Evolutionary conservation across 495 filamentous ascomycete species (phyloP).

Genomic region (Hypoxylon rickii): DNA sequence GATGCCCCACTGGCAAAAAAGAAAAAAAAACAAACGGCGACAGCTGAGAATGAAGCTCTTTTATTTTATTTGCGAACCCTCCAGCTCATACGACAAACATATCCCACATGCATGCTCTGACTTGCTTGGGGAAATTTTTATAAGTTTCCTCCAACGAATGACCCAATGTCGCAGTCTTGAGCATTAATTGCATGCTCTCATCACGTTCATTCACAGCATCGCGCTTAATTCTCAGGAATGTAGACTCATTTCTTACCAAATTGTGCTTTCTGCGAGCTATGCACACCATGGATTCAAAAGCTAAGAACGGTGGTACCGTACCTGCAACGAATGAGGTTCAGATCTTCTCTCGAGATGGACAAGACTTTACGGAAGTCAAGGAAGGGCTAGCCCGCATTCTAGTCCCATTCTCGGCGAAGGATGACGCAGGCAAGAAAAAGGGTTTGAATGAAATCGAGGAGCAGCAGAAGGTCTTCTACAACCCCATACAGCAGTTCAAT

Average conservation of each 20-base stretch:
- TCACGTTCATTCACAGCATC: not conserved
- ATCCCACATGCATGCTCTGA: too few species aligned
- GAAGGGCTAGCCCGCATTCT: slow-evolving; percentile 54
- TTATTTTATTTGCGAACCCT: too few species aligned
- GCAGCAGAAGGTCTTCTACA: slow-evolving; percentile 90
- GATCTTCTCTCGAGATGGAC: slow-evolving; percentile 43
- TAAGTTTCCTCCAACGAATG: too few species aligned
- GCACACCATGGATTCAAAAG: slow-evolving; percentile 26
- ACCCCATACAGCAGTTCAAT: slow-evolving; percentile 98
- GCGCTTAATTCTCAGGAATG: slow-evolving; percentile 15
- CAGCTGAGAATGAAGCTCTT: too few species aligned
- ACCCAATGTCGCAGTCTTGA: not conserved
- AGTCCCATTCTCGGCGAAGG: slow-evolving; percentile 43
- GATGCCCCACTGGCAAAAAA: too few species aligned
- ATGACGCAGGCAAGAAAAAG: slow-evolving; percentile 30
- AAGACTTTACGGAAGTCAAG: slow-evolving; percentile 48
- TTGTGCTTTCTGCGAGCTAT: slow-evolving; percentile 18
- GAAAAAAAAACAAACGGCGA: too few species aligned
- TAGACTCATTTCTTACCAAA: slow-evolving; percentile 8
- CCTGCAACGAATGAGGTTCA: slow-evolving; percentile 39
- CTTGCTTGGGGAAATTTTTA: too few species aligned
- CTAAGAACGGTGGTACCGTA: slow-evolving; percentile 16
- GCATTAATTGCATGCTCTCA: slow-evolving; percentile 23
- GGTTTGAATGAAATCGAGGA: slow-evolving; percentile 43
- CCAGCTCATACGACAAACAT: too few species aligned